A percentile compares a stretch with the other conserved stretches of the same genome.
Conservation (phyloP, 176 grass and related monocot species). For the Tillandsia leiboldiana region DNA sequence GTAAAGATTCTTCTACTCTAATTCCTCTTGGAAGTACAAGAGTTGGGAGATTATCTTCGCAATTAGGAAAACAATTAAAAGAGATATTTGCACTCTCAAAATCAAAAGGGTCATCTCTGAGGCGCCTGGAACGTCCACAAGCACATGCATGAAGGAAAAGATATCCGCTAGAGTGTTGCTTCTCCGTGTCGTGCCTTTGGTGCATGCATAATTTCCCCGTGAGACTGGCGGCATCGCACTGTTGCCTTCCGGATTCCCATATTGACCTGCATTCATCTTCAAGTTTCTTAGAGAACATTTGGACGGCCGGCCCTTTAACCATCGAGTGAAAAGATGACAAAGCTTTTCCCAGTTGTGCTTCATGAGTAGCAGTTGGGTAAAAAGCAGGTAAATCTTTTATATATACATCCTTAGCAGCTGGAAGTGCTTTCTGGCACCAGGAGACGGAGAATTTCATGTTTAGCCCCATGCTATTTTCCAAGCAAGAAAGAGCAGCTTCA, state of each 20-base stretch:
- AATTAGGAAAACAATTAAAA: slow-evolving; percentile 72
- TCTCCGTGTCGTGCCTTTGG: slow-evolving; percentile 35
- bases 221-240: slow-evolving; percentile 74
- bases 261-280: slow-evolving; percentile 72
- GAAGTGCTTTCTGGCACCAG: slow-evolving; percentile 86
- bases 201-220: slow-evolving; percentile 82
- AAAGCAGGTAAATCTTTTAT: slow-evolving; percentile 67
- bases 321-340: slow-evolving; percentile 53
- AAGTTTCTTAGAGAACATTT: slow-evolving; percentile 58
- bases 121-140: slow-evolving; percentile 68
- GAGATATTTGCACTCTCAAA: slow-evolving; percentile 64
- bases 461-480: slow-evolving; percentile 59
- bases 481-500: slow-evolving; percentile 44
- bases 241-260: slow-evolving; percentile 95
- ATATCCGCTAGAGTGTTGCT: slow-evolving; percentile 68
- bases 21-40: slow-evolving; percentile 46
- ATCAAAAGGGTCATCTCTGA: slow-evolving; percentile 87
- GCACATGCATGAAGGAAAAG: slow-evolving; percentile 94
- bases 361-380: slow-evolving; percentile 68
- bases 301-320: slow-evolving; percentile 80
- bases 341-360: slow-evolving; percentile 62
- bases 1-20: slow-evolving; percentile 25
- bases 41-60: slow-evolving; percentile 69
- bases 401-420: slow-evolving; percentile 69
- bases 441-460: slow-evolving; percentile 84